Conservation (phyloP, 441 rosid species). For the Aleurites moluccanus region DNA sequence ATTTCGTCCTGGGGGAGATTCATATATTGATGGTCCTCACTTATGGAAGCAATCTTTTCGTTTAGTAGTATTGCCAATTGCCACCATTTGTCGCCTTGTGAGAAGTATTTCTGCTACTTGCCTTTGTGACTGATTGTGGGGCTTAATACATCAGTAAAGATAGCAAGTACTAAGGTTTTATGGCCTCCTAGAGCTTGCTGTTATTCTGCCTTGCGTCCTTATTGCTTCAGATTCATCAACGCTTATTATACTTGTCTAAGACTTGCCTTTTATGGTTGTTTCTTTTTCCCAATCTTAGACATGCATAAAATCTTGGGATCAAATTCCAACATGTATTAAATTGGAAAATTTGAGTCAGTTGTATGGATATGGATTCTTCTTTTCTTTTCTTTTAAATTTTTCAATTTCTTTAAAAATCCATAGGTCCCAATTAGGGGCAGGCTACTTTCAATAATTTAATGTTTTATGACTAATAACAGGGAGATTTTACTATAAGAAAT, state of each 20-base stretch:
- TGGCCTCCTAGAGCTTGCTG: neutral
- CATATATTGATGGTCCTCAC: neutral
- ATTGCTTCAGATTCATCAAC: neutral
- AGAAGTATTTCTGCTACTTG: neutral
- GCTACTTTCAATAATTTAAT: neutral
- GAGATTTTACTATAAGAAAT: neutral
- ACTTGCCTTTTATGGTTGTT: neutral
- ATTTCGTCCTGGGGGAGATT: too few species aligned
- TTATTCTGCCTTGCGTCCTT: neutral
- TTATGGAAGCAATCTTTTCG: neutral
- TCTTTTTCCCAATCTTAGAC: neutral
- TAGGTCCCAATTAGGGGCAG: neutral
- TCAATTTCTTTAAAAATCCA: neutral
- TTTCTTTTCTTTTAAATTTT: neutral
- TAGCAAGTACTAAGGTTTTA: too few species aligned
- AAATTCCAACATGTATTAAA: neutral
- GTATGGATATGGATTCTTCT: neutral
- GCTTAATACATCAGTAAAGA: too few species aligned
- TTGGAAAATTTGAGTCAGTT: too few species aligned
- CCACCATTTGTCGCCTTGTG: neutral
- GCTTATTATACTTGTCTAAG: neutral
- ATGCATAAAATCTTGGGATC: constrained; percentile 1
- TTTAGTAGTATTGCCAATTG: neutral
- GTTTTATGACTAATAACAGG: neutral
- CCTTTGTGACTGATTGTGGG: too few species aligned